Evolutionary conservation across 2,329 filamentous ascomycete genomes (phyloP), one percentile per base, ranked within the genome.

Genomic region (Fusarium redolens): DNA sequence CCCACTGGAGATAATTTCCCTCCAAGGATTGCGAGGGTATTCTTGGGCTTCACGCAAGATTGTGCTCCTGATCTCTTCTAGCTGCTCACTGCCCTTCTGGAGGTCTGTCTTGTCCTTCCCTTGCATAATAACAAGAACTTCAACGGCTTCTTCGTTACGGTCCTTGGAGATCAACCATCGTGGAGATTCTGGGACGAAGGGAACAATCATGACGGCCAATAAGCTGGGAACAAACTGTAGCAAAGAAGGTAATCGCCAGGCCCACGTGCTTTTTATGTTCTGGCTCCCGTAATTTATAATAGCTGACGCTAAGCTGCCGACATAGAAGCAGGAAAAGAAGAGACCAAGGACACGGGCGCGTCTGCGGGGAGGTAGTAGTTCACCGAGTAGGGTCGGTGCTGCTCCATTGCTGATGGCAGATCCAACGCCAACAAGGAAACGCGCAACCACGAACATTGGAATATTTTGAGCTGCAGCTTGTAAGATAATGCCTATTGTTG

Each of bases 281-380:
- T 58, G 55, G 10, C 55, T 58, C 17, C 55, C 55, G 9, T 58
- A 58, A 14, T 58, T 58, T 14, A 58, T 50, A 18, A 58, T 58
- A 3, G 55, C 55, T 4, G 55, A 58, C 3, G 55, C 41, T 31
- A 58, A 5, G 22, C 55, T 58, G 5, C 55, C 55, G 4, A 58
- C 55, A 5, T 58, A 58, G 22, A n/a, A 58, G 31, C 55, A 58
- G 5, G 55, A 58, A 22, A 58, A 58, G 13, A 58, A 58, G 18
- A 58, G 13, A 0, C 55, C 55, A 6, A 58, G 31, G 4, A 58
- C 41, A 3, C 41, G 55, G 5, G 55, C 55, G 30, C 55, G 55
- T 45, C 41, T 22, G 9, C 55, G 55, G 5, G 55, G 55, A 20
- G 55, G 41, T 11, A 58, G 30, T 6, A 58, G 1, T 15, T 58